Conservation (phyloP, 169 alveolate genomes). For the Cryptosporidium baileyi region DNA sequence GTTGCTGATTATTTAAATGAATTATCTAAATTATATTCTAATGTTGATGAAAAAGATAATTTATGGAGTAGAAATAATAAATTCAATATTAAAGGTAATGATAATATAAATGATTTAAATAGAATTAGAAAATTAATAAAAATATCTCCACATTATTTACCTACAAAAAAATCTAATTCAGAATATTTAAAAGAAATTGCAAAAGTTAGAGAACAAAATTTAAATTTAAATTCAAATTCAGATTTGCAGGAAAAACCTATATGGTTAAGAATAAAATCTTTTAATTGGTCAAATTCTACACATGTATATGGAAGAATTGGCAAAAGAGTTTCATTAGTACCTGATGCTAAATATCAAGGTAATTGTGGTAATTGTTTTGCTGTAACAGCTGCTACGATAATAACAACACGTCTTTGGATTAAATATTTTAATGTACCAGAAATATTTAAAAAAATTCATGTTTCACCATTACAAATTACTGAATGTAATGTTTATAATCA, state of each 20-base stretch:
- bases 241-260: constrained; percentile 26
- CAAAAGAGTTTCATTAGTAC: constrained; percentile 4
- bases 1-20: constrained; percentile 48
- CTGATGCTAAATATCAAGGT: constrained; percentile 29
- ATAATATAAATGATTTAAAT: background rate
- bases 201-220: background rate
- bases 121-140: constrained; percentile 13
- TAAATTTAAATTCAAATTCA: too few species aligned
- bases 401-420: constrained; percentile 59
- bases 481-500: constrained; percentile 60
- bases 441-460: background rate
- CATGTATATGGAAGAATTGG: constrained; percentile 70
- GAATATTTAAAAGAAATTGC: constrained; percentile 13
- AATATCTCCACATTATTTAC: constrained; percentile 40
- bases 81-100: background rate
- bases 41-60: background rate
- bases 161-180: constrained; percentile 11
- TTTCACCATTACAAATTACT: constrained; percentile 44
- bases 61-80: constrained; percentile 16
- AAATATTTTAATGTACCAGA: constrained; percentile 2
- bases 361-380: constrained; percentile 63
- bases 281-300: constrained; percentile 51
- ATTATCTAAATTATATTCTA: constrained; percentile 20
- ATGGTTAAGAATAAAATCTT: constrained; percentile 34
- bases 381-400: constrained; percentile 55